Evolutionary conservation across 1,284 basidiomycete genomes (phyloP), one percentile per base, ranked within the genome.

Genomic region (Ganoderma resinaceum): DNA sequence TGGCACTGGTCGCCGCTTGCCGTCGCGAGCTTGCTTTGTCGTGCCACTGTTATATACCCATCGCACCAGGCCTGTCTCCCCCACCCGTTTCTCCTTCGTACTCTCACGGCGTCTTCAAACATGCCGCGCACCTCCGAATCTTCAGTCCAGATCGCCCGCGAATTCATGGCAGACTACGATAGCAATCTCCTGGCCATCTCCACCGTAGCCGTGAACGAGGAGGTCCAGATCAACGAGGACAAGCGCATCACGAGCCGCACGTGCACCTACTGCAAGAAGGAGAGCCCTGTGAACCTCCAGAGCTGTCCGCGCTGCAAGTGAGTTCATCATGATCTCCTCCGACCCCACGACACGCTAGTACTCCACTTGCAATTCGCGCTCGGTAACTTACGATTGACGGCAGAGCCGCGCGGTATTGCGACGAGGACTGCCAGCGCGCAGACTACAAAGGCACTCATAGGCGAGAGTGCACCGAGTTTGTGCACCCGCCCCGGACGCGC

Each of bases 391-490:
- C 18, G 16, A 12, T 16, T 31, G 16, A 18, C 35, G 9, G 16
- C 26, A 71, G 70, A 16, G 57, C 70, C 12, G 70, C 64, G 23
- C 57, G 61, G 33, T 71, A 71, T 31, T 71, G 70, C 66, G 40
- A 71, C 53, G 62, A 64, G 23, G 63, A 57, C 0, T 71, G 70
- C 58, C 70, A 71, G 9, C 59, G 65, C 31, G 62, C 65, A 1
- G 65, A 71, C 53, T 71, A 66, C 65, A 68, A 71, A 49, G 53
- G 62, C 0, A 58, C 53, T 9, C 70, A 71, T 40, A 66, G 68
- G 37, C 65, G 65, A 31, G 65, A 71, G 20, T 71, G 70, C 31
- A 64, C 62, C 14, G 62, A 68, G 37, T 71, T 71, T 29, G 46
- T 33, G 18, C n/a, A 66, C 16, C 65, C 70, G 18, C 70, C 70